A percentile compares a stretch with the other conserved stretches of the same genome.
Conservation (phyloP, 164 flowering plant species). For the Vitis vinifera region DNA sequence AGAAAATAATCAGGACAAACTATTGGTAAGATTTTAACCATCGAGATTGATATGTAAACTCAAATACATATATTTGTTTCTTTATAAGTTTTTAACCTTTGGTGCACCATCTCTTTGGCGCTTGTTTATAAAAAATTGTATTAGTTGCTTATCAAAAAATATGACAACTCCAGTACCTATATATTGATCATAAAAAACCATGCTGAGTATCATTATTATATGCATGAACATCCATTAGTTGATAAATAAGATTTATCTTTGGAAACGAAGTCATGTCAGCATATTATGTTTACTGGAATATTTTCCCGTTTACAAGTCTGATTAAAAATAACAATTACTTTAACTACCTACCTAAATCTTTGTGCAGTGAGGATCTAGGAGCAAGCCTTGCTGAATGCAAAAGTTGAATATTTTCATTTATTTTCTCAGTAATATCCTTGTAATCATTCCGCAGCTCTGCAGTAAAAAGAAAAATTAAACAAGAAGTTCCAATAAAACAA, state of each 20-base stretch:
- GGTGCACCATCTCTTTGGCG: no score
- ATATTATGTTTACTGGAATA: no score
- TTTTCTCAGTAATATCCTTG: conserved; percentile 64
- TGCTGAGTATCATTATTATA: neutral
- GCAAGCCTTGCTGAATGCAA: conserved; percentile 71
- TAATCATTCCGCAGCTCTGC: conserved; percentile 78
- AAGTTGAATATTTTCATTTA: conserved; percentile 56
- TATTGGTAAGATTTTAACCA: no score
- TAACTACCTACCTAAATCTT: conserved; percentile 47
- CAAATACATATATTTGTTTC: no score
- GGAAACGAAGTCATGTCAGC: no score
- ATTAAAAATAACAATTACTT: neutral
- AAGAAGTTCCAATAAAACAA: neutral
- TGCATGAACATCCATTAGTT: neutral
- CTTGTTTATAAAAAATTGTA: no score
- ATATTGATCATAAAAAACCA: neutral
- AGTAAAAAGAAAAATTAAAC: conserved; percentile 11
- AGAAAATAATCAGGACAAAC: no score
- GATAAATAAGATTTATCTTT: neutral
- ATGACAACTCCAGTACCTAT: no score
- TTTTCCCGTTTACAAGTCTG: neutral
- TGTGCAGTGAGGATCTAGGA: conserved; percentile 28
- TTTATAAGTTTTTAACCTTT: no score
- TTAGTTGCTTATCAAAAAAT: no score
- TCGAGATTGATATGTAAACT: no score